Base-by-base conservation (phyloP, 306 rosid species). In the Sophora flavescens region DNA sequence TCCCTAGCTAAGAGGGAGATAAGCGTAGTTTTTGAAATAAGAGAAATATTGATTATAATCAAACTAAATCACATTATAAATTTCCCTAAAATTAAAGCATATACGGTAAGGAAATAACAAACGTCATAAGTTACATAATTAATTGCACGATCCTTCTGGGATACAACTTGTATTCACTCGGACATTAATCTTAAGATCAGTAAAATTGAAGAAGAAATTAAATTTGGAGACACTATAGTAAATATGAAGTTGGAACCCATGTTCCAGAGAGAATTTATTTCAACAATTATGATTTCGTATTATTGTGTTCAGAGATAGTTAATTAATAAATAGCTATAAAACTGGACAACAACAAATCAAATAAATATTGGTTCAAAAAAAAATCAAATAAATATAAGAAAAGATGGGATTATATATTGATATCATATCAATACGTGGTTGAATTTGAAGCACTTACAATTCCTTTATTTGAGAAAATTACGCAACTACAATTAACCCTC, bases 181-280 rank as follows among this genome's bases (percentile, higher is more conserved):
- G 48, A 58, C 80, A 81, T 81, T 81, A 17, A 75, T 68, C 71
- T 50, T 59, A 59, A 48, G 17, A 68, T 10, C 77, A 15, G 77
- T 48, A 68, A 74, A 48, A 28, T 57, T 74, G 35, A 48, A 68
- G 60, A 50, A 67, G 51, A 74, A 74, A 67, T 17, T 68, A 74
- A 74, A 51, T 67, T 57, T 50, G 72, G 72, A 48, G 72, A 75
- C 72, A 67, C 53, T 3, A 9, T 14, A 56, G 56, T 64, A 59
- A 73, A 74, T 74, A 60, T 38, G 14, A 73, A 73, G 84, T 57
- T 42, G 84, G 47, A 57, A 73, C 42, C 68, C 63, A 32, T 74
- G 18, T 72, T n/a, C 47, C 65, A 67, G 6, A 35, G 15, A 38
- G 41, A 36, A 81, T 74, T 74, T 50, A 67, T 67, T 51, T 68